Evolutionary conservation across 2,329 filamentous ascomycete genomes (phyloP).

Genomic region (Penicillium hesseltinei): DNA sequence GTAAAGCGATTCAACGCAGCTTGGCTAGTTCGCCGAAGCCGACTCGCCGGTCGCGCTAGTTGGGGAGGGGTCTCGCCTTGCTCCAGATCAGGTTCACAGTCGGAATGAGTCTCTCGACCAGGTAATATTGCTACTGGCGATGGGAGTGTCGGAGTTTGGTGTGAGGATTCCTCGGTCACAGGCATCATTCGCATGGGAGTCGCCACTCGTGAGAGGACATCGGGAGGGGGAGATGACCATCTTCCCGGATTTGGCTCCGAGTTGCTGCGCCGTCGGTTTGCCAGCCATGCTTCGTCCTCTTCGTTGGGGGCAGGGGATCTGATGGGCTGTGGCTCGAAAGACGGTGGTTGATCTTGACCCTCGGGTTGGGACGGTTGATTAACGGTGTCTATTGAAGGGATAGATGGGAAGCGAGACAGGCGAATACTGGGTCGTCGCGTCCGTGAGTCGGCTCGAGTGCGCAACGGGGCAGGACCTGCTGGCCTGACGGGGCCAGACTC

Average conservation of each 20-base stretch:
- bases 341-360: conserved; percentile 12
- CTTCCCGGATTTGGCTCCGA: conserved; percentile 41
- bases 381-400: conserved; percentile 17
- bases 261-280: conserved; percentile 40
- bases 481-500: conserved; percentile 12
- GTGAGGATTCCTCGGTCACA: conserved; percentile 35
- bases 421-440: conserved; percentile 36
- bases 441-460: conserved; percentile 24
- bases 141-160: conserved; percentile 14
- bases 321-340: conserved; percentile 17
- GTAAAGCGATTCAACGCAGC: conserved; percentile 33
- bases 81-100: conserved; percentile 10
- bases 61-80: conserved; percentile 16
- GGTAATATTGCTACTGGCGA: conserved; percentile 4
- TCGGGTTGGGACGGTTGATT: conserved; percentile 11
- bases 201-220: conserved; percentile 21
- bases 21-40: conserved; percentile 35
- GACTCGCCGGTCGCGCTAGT: conserved; percentile 16
- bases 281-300: conserved; percentile 30
- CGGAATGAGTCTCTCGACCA: not conserved
- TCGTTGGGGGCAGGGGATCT: conserved; percentile 18
- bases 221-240: conserved; percentile 29
- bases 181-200: conserved; percentile 32
- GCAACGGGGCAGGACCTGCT: conserved; percentile 14
- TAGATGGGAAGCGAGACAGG: conserved; percentile 23